These are phyloP conservation scores for Epichloe festucae DNA, from an alignment of 2,329 filamentous ascomycete genomes.

Conservation along the genomic window DNA sequence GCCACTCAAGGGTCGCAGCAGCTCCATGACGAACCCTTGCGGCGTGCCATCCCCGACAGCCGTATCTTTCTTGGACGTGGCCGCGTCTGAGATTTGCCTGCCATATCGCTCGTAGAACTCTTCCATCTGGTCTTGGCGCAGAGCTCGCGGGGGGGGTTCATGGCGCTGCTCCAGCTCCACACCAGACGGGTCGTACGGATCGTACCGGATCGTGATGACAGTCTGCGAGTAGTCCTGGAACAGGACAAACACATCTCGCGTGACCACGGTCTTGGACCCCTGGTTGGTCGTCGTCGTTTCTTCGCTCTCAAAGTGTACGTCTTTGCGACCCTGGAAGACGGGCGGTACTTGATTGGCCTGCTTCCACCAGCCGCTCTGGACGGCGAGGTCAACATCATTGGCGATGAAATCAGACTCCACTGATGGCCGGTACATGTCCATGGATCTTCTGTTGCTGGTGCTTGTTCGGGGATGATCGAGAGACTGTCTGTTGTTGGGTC, in stretches of 20 bases:
- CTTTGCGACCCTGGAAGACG: slow-evolving; percentile 66
- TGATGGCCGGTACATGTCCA: slow-evolving; percentile 63
- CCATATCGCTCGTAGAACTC: slow-evolving; percentile 72
- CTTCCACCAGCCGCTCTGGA: slow-evolving; percentile 74
- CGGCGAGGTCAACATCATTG: slow-evolving; percentile 68
- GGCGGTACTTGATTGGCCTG: slow-evolving; percentile 69
- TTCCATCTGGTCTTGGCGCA: slow-evolving; percentile 90
- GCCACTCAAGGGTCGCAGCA: slow-evolving; percentile 59
- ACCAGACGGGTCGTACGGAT: slow-evolving; percentile 59
- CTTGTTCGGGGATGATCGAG: slow-evolving; percentile 24
- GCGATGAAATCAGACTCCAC: slow-evolving; percentile 77
- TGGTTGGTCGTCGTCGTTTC: slow-evolving; percentile 59
- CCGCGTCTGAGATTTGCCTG: slow-evolving; percentile 58
- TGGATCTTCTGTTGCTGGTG: slow-evolving; percentile 43
- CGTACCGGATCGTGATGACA: slow-evolving; percentile 67
- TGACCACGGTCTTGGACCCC: slow-evolving; percentile 57
- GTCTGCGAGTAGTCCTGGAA: slow-evolving; percentile 97
- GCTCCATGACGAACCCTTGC: slow-evolving; percentile 61
- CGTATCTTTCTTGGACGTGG: slow-evolving; percentile 59
- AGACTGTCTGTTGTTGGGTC: slow-evolving; percentile 18
- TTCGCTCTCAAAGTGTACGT: slow-evolving; percentile 72
- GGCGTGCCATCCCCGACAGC: slow-evolving; percentile 78
- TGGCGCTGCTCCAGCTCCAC: slow-evolving; percentile 74
- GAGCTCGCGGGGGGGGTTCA: slow-evolving; percentile 69
- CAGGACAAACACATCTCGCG: slow-evolving; percentile 73